phyloP scores from a whole-genome alignment of 1,284 basidiomycete genomes.

The Cerioporus squamosus region DNA sequence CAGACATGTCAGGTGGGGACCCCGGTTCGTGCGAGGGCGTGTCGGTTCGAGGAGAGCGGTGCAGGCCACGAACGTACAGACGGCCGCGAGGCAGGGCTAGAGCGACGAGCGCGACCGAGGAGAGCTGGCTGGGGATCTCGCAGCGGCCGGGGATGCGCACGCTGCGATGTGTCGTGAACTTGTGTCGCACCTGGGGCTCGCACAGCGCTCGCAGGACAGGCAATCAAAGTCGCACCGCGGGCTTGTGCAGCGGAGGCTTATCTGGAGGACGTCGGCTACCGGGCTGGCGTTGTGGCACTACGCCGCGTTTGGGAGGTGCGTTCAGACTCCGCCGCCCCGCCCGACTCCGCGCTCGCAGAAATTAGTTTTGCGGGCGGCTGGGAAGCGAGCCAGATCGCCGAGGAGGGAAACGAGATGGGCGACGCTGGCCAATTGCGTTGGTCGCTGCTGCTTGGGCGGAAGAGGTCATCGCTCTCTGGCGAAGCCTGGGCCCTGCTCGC shows the following conservation, averaged over 20 bases:
- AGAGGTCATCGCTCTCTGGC: constrained; percentile 22
- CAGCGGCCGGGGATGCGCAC: background rate
- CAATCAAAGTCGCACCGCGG: background rate
- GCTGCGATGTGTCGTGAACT: too few species aligned
- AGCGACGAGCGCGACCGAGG: constrained; percentile 4
- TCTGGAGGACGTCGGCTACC: constrained; percentile 5
- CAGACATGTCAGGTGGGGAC: constrained; percentile 23
- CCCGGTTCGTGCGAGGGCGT: background rate
- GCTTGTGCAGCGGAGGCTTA: constrained; percentile 9
- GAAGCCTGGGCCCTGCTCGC: constrained; percentile 25
- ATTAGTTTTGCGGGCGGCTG: constrained; percentile 11
- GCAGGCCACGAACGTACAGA: background rate
- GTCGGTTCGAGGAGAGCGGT: background rate
- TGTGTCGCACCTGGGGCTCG: background rate
- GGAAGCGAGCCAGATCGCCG: constrained; percentile 14
- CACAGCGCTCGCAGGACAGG: background rate
- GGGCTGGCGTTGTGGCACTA: constrained; percentile 4
- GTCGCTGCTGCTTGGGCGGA: too few species aligned
- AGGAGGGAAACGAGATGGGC: constrained; percentile 17
- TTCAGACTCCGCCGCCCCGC: constrained; percentile 16
- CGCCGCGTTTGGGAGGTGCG: constrained; percentile 12
- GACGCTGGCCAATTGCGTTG: constrained; percentile 11
- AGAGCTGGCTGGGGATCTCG: background rate
- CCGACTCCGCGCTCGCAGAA: constrained; percentile 13
- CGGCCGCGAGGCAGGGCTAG: constrained; percentile 12